Conservation (phyloP, 331 rosid genomes). For the Quercus tomentella region DNA sequence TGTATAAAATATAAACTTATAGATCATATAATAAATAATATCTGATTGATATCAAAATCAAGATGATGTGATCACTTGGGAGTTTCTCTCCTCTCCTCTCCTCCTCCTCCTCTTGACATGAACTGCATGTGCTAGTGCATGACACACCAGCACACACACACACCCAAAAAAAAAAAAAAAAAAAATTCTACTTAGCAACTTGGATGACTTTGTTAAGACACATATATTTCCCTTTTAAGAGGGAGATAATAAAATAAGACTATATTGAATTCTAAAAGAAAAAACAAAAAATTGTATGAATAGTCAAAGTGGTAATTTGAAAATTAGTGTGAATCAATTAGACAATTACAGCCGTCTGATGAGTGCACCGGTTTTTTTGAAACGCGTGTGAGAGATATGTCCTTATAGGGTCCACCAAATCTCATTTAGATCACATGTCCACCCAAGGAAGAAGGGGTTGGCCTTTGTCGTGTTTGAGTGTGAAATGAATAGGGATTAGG, state of each 20-base stretch:
- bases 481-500: background rate
- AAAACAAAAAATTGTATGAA: too few relatives aligned
- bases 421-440: slow-evolving; percentile 1
- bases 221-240: background rate
- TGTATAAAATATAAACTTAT: too few relatives aligned
- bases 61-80: slow-evolving; percentile 7
- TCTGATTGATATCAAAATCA: too few relatives aligned
- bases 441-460: background rate
- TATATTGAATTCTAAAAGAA: too few relatives aligned
- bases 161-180: too few relatives aligned
- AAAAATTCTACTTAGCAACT: background rate
- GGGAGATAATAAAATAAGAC: too few relatives aligned
- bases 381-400: background rate
- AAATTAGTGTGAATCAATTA: background rate
- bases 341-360: slow-evolving; percentile 14
- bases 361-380: background rate
- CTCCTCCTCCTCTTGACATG: background rate
- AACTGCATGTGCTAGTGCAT: slow-evolving; percentile 19
- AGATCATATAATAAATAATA: too few relatives aligned
- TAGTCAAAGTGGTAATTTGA: background rate
- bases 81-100: background rate
- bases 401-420: slow-evolving; percentile 19
- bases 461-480: background rate
- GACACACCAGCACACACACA: slow-evolving; percentile 7
- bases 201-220: slow-evolving; percentile 1